Evolutionary conservation across 1,284 basidiomycete genomes (phyloP).

Genomic region (Puccinia hordei): DNA sequence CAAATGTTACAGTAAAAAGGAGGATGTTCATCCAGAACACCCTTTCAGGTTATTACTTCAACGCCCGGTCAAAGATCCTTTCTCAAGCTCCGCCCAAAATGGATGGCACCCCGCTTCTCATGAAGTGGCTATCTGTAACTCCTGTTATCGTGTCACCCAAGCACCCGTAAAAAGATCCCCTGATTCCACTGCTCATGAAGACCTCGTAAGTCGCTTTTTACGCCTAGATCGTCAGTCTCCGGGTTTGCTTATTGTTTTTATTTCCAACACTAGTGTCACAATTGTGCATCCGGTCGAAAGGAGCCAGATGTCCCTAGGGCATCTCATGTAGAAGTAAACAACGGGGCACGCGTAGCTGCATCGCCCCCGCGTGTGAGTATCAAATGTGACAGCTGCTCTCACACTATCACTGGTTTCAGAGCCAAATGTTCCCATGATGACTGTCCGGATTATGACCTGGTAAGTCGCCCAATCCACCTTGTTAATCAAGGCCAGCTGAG

Average conservation of each 20-base stretch:
- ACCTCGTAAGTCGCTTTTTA: background rate
- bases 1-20: conserved; percentile 14
- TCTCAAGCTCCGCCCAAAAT: background rate
- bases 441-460: conserved; percentile 43
- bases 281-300: background rate
- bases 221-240: background rate
- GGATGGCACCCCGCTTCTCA: background rate
- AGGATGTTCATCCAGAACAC: conserved; percentile 16
- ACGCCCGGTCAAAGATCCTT: background rate
- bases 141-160: background rate
- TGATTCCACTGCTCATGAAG: background rate
- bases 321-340: background rate
- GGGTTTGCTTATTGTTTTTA: background rate
- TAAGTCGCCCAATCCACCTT: background rate
- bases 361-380: conserved; percentile 20
- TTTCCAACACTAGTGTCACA: background rate
- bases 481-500: background rate
- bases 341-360: background rate
- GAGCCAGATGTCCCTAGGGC: background rate
- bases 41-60: conserved; percentile 13
- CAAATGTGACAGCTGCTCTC: conserved; percentile 23
- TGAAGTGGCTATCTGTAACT: background rate
- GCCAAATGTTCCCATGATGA: conserved; percentile 32
- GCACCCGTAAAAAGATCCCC: background rate
- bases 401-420: conserved; percentile 16